Conservation (phyloP, 306 rosid genomes). For the Coriaria nepalensis region DNA sequence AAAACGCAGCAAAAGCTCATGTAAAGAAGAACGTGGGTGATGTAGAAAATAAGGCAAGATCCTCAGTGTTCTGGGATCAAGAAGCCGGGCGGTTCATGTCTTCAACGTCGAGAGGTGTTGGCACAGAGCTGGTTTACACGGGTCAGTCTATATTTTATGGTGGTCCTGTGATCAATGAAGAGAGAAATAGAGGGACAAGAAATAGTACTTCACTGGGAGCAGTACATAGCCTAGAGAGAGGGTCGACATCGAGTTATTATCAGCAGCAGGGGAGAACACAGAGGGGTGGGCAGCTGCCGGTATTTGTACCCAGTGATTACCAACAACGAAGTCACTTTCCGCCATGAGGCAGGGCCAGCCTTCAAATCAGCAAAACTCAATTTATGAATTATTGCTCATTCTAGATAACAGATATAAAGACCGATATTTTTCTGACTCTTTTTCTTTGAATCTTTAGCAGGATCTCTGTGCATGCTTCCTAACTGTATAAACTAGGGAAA, state of each 20-base stretch:
- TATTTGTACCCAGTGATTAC: slow-evolving; percentile 55
- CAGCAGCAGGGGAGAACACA: slow-evolving; percentile 53
- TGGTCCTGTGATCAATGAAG: slow-evolving; percentile 56
- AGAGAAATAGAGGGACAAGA: slow-evolving; percentile 28
- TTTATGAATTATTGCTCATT: too few species aligned
- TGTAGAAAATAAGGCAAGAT: slow-evolving; percentile 25
- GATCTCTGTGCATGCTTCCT: too few species aligned
- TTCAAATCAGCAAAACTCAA: too few species aligned
- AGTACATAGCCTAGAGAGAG: slow-evolving; percentile 22
- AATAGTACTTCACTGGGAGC: slow-evolving; percentile 22
- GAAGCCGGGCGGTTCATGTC: slow-evolving; percentile 72
- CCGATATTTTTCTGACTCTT: too few species aligned
- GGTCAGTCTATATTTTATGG: slow-evolving; percentile 71
- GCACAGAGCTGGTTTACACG: slow-evolving; percentile 44
- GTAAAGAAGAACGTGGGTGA: slow-evolving; percentile 26
- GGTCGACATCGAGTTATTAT: slow-evolving; percentile 26
- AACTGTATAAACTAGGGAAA: too few species aligned
- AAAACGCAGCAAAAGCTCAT: slow-evolving; percentile 19
- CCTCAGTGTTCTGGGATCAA: slow-evolving; percentile 67
- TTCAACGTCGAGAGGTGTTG: slow-evolving; percentile 33
- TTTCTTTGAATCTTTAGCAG: too few species aligned
- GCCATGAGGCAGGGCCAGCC: too few species aligned
- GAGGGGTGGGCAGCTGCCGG: slow-evolving; percentile 60
- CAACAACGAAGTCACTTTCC: slow-evolving; percentile 39
- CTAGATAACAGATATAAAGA: too few species aligned